Conservation (phyloP, 2,329 filamentous ascomycete species). For the Coniochaeta sp. region DNA sequence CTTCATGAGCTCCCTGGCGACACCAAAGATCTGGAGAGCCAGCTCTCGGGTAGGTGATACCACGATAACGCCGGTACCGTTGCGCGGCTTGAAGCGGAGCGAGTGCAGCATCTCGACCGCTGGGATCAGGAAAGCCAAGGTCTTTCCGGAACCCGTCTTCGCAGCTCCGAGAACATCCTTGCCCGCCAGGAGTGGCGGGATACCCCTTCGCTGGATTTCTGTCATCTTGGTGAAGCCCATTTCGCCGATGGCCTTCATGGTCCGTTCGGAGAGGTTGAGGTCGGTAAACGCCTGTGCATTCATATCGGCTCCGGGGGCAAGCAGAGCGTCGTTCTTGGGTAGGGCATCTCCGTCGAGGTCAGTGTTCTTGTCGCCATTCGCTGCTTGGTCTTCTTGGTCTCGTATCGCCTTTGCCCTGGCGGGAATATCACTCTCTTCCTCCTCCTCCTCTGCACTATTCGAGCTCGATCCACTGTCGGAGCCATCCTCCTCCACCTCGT, state of each 20-base stretch:
- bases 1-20: slow-evolving; percentile 86
- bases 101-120: slow-evolving; percentile 88
- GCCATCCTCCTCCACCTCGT: slow-evolving; percentile 6
- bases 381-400: slow-evolving; percentile 12
- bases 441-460: not conserved
- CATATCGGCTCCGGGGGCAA: slow-evolving; percentile 46
- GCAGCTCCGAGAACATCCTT: slow-evolving; percentile 90
- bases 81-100: slow-evolving; percentile 88
- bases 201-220: slow-evolving; percentile 81
- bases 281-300: slow-evolving; percentile 69
- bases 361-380: slow-evolving; percentile 19
- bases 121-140: slow-evolving; percentile 86
- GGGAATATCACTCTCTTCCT: not conserved
- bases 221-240: slow-evolving; percentile 98
- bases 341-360: slow-evolving; percentile 24
- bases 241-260: slow-evolving; percentile 75
- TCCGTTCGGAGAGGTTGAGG: slow-evolving; percentile 79
- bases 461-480: not conserved
- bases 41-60: slow-evolving; percentile 91
- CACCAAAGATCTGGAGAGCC: slow-evolving; percentile 92
- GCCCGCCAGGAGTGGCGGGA: slow-evolving; percentile 81
- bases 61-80: slow-evolving; percentile 86
- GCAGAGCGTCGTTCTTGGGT: slow-evolving; percentile 41
- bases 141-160: slow-evolving; percentile 95
- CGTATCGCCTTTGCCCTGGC: slow-evolving; percentile 5